phyloP scores from a whole-genome alignment of 1,139 yeast genomes.

The Geotrichum cucujoidarum region DNA sequence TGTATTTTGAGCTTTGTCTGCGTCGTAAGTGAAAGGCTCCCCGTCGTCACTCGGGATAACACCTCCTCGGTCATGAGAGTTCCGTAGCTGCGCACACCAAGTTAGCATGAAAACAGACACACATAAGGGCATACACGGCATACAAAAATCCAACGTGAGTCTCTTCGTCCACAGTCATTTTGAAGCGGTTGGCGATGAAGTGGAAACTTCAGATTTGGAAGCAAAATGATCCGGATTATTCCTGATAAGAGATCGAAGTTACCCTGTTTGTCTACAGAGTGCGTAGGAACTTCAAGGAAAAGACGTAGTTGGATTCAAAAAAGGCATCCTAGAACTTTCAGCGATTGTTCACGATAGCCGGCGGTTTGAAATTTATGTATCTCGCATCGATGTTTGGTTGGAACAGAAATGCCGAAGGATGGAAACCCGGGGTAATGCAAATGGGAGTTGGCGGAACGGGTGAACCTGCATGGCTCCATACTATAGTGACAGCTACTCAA shows the following conservation, averaged over 20 bases:
- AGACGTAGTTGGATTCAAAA: too few species aligned
- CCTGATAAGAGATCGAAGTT: not conserved
- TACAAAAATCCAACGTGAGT: slow-evolving; percentile 5
- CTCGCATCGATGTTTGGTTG: too few species aligned
- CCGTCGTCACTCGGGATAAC: slow-evolving; percentile 32
- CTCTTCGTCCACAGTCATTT: slow-evolving; percentile 4
- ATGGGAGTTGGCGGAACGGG: too few species aligned
- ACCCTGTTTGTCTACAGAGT: not conserved
- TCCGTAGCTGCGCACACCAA: slow-evolving; percentile 30
- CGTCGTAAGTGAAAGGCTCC: slow-evolving; percentile 21
- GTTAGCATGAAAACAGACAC: too few species aligned
- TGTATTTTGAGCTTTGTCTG: slow-evolving; percentile 22
- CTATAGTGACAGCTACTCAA: too few species aligned
- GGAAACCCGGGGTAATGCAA: too few species aligned
- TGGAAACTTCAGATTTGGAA: not conserved
- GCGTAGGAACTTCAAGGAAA: too few species aligned
- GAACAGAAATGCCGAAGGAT: too few species aligned
- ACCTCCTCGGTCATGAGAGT: slow-evolving; percentile 35
- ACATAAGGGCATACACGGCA: not conserved
- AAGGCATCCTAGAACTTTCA: too few species aligned
- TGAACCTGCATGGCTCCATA: too few species aligned
- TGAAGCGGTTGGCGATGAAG: not conserved
- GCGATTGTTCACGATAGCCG: too few species aligned
- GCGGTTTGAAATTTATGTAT: too few species aligned
- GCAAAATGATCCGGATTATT: not conserved